phyloP scores from a whole-genome alignment of 2,329 filamentous ascomycete species.

The Rutstroemia sp. region DNA sequence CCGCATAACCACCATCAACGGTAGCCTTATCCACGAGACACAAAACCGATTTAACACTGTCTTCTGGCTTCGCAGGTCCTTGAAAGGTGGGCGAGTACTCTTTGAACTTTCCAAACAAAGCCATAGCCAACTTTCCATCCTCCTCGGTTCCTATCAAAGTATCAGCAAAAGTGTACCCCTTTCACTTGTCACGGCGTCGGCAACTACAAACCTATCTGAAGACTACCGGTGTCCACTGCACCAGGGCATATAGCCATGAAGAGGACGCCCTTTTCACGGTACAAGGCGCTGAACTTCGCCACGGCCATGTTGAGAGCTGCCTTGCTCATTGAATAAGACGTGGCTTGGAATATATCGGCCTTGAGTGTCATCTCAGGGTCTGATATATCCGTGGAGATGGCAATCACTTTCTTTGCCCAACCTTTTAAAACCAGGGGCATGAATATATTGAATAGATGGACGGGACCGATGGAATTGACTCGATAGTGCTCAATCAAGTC shows the following conservation, averaged over 20 bases:
- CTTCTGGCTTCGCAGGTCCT: neutral
- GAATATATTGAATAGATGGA: neutral
- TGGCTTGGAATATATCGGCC: neutral
- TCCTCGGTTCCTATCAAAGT: neutral
- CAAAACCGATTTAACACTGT: neutral
- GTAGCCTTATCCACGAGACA: neutral
- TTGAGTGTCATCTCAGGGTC: neutral
- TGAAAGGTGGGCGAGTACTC: neutral
- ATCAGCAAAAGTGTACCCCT: neutral
- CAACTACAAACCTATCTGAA: neutral
- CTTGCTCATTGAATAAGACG: neutral
- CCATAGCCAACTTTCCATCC: neutral
- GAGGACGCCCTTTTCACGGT: neutral
- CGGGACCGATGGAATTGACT: neutral
- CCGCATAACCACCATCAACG: neutral
- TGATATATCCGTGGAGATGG: neutral
- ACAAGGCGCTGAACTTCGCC: neutral
- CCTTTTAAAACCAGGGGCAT: neutral
- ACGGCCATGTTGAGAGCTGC: neutral
- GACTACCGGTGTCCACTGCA: neutral
- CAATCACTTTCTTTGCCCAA: neutral
- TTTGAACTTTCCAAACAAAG: neutral
- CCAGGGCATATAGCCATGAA: neutral
- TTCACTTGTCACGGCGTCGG: neutral
- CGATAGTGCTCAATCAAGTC: neutral